Percentiles rank a stretch among this genome's conserved stretches.
phyloP scores from a whole-genome alignment of 768 basidiomycete species.

The Serendipita indica region DNA sequence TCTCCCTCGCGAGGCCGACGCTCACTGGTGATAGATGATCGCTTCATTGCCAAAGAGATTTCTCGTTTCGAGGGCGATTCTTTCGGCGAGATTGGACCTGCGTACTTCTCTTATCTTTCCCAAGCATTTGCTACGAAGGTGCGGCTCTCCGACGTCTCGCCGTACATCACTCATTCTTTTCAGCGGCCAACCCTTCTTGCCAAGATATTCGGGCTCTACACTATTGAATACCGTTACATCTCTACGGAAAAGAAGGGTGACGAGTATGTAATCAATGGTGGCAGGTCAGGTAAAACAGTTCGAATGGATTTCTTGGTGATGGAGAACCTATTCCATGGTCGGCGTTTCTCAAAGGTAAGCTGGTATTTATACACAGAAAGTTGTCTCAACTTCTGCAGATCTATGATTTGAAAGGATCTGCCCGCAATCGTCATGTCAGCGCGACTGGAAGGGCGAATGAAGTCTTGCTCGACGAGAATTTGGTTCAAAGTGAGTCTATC shows the following conservation, averaged over 20 bases:
- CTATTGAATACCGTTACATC: conserved; percentile 75
- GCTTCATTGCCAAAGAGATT: conserved; percentile 96
- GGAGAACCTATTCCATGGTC: conserved; percentile 94
- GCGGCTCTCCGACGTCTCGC: conserved; percentile 6
- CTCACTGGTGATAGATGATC: conserved; percentile 51
- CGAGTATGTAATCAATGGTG: conserved; percentile 18
- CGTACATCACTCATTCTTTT: conserved; percentile 13
- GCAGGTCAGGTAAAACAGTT: conserved; percentile 54
- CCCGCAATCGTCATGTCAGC: conserved; percentile 81
- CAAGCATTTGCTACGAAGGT: conserved; percentile 81
- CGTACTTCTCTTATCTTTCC: conserved; percentile 97
- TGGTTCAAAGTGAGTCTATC: conserved; percentile 61
- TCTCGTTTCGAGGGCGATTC: conserved; percentile 83
- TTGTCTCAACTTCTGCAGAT: conserved; percentile 37
- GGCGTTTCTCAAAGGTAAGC: conserved; percentile 68
- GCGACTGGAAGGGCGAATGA: conserved; percentile 84
- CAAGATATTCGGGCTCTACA: conserved; percentile 94
- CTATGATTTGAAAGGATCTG: conserved; percentile 95
- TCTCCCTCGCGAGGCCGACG: background rate
- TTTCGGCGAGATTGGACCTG: conserved; percentile 92
- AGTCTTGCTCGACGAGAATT: conserved; percentile 90
- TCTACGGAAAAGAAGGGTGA: conserved; percentile 43
- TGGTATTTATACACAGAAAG: background rate
- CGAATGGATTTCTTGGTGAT: conserved; percentile 95
- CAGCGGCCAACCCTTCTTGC: conserved; percentile 89